phyloP scores from a whole-genome alignment of 2,329 filamentous ascomycete genomes.

The Colletotrichum sp. region DNA sequence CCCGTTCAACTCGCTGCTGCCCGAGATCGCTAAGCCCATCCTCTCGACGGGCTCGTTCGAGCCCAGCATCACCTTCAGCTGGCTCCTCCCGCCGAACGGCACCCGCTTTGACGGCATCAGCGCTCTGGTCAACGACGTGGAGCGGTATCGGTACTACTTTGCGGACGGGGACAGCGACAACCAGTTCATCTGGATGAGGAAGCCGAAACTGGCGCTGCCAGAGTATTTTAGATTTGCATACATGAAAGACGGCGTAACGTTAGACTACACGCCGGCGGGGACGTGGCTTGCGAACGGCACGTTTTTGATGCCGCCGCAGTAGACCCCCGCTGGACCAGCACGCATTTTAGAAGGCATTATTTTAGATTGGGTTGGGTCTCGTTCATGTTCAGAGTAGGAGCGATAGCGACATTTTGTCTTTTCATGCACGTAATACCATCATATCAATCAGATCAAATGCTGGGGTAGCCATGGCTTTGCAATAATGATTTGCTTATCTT shows the following conservation, averaged over 20 bases:
- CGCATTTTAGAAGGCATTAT: not conserved
- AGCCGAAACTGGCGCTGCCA: conserved; percentile 4
- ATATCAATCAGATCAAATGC: not conserved
- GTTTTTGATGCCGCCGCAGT: conserved; percentile 3
- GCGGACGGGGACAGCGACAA: conserved; percentile 45
- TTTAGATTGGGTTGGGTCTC: not conserved
- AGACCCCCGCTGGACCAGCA: not conserved
- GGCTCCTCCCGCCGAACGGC: conserved; percentile 40
- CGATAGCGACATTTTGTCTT: not conserved
- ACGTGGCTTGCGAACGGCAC: conserved; percentile 15
- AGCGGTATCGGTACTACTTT: conserved; percentile 77
- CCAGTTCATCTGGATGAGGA: conserved; percentile 6
- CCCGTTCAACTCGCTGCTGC: conserved; percentile 66
- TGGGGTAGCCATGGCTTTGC: not conserved
- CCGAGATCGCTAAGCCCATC: conserved; percentile 48
- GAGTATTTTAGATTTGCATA: conserved; percentile 19
- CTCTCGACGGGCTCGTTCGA: conserved; percentile 47
- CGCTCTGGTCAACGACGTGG: conserved; percentile 84
- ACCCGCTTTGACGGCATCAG: conserved; percentile 75
- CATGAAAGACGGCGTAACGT: conserved; percentile 9
- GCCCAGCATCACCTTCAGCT: conserved; percentile 70
- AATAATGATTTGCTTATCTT: not conserved
- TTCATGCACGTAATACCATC: not conserved
- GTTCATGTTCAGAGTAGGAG: not conserved
- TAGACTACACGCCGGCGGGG: conserved; percentile 10